These are phyloP conservation scores for Plasmodium vivax DNA, from an alignment of 169 alveolate genomes.

Conservation along the genomic window DNA sequence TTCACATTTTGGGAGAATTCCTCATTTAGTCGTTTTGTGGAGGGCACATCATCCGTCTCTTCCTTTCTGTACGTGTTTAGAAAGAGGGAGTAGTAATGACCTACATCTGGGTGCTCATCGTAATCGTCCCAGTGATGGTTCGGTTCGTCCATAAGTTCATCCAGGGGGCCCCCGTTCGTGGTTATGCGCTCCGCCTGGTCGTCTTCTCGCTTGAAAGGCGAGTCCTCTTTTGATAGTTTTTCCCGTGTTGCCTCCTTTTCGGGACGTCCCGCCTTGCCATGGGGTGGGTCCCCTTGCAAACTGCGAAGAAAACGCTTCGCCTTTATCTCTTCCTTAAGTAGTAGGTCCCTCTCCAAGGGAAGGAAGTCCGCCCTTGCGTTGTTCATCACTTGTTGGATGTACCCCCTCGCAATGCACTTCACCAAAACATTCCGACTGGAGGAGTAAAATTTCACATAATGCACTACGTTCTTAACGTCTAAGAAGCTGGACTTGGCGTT, in stretches of 20 bases:
- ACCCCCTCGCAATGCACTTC: constrained; percentile 22
- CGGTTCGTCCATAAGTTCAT: not conserved
- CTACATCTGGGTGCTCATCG: not conserved
- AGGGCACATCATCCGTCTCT: not conserved
- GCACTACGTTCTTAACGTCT: constrained; percentile 32
- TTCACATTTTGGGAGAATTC: constrained; percentile 9
- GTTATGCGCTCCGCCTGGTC: not conserved
- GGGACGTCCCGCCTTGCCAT: not conserved
- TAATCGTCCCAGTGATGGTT: not conserved
- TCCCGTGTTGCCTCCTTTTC: not conserved
- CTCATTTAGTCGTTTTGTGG: not conserved
- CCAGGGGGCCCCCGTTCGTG: not conserved
- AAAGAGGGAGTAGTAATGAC: constrained; percentile 28
- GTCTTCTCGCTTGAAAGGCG: not conserved
- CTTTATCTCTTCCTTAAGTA: not conserved
- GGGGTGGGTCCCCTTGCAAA: not conserved
- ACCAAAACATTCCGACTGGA: constrained; percentile 21
- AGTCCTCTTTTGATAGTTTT: not conserved
- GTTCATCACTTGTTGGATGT: constrained; percentile 8
- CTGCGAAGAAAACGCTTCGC: not conserved
- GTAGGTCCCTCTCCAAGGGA: not conserved
- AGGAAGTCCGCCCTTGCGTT: not conserved
- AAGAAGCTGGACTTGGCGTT: constrained; percentile 39
- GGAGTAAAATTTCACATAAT: constrained; percentile 38
- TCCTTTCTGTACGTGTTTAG: constrained; percentile 33